Percentiles rank a stretch among this genome's conserved stretches.
Evolutionary conservation across 345 rosid species (phyloP).

Genomic region (Populus davidiana): DNA sequence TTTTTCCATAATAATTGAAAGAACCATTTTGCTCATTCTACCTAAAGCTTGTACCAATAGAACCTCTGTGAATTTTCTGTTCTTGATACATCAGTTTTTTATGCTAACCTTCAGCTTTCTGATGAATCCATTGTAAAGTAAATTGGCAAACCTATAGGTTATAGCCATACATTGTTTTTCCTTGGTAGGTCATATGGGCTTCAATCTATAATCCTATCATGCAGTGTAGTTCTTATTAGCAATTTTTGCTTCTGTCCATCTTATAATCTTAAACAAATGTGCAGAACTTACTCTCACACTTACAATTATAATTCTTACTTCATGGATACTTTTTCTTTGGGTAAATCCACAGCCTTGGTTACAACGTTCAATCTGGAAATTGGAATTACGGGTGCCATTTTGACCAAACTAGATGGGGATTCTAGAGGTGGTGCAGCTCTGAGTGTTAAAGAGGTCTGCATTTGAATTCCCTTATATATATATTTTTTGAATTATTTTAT

Average conservation of each 20-base stretch:
- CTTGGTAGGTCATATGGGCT: not conserved
- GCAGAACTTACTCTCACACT: not conserved
- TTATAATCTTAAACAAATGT: not conserved
- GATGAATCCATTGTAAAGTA: not conserved
- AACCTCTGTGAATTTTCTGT: not conserved
- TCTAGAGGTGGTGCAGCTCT: slow-evolving; percentile 99
- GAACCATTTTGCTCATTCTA: not conserved
- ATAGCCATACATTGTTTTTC: not conserved
- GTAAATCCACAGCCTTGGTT: slow-evolving; percentile 65
- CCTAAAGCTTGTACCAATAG: not conserved
- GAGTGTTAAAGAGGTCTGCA: slow-evolving; percentile 90
- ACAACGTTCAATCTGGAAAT: slow-evolving; percentile 94
- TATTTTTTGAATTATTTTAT: slow-evolving; percentile 2
- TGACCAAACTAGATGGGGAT: slow-evolving; percentile 97
- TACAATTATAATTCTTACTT: slow-evolving; percentile 1
- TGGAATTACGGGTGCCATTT: slow-evolving; percentile 97
- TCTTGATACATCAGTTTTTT: not conserved
- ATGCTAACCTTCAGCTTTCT: not conserved
- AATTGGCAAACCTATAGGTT: not conserved
- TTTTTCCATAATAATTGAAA: not conserved
- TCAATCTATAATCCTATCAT: not conserved
- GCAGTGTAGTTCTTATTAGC: not conserved
- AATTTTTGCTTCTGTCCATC: not conserved
- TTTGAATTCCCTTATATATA: not conserved
- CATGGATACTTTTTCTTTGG: not conserved